These are phyloP conservation scores for Plasmodium chabaudi DNA, from an alignment of 169 alveolate genomes.

Conservation along the genomic window DNA sequence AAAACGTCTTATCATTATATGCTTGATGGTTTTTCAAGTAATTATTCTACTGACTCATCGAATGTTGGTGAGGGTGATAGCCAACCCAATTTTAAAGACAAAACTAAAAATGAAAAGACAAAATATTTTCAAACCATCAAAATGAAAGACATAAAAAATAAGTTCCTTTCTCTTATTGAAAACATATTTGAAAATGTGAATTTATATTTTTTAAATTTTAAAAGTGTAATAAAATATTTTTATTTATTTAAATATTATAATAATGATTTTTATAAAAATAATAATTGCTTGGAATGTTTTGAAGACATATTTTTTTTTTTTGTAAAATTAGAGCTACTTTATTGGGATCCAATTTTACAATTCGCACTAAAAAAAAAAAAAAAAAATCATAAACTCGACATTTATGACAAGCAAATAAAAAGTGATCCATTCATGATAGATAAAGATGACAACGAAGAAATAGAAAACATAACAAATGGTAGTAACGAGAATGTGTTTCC, in stretches of 20 bases:
- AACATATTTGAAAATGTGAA: conserved; percentile 41
- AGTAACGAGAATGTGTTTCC: neutral
- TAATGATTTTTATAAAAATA: conserved; percentile 26
- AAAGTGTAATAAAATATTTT: conserved; percentile 65
- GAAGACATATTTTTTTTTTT: conserved; percentile 49
- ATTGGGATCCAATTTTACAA: conserved; percentile 75
- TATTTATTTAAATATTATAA: conserved; percentile 44
- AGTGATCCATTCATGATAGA: neutral
- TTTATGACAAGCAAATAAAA: neutral
- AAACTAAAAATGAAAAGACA: neutral
- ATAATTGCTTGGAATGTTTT: conserved; percentile 17
- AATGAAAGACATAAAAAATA: conserved; percentile 31
- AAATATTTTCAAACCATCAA: conserved; percentile 54
- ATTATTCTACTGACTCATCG: conserved; percentile 51
- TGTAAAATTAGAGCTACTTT: conserved; percentile 50
- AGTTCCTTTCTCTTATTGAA: conserved; percentile 14
- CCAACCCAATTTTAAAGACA: neutral
- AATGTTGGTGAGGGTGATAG: neutral
- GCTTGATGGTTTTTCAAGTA: conserved; percentile 72
- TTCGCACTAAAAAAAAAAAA: conserved; percentile 32
- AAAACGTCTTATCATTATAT: conserved; percentile 19
- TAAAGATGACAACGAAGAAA: neutral
- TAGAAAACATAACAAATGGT: neutral
- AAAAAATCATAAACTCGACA: conserved; percentile 4
- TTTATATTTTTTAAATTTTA: conserved; percentile 47